Conservation (phyloP, 2,329 filamentous ascomycete species). For the Chaetoscypha palmicola region DNA sequence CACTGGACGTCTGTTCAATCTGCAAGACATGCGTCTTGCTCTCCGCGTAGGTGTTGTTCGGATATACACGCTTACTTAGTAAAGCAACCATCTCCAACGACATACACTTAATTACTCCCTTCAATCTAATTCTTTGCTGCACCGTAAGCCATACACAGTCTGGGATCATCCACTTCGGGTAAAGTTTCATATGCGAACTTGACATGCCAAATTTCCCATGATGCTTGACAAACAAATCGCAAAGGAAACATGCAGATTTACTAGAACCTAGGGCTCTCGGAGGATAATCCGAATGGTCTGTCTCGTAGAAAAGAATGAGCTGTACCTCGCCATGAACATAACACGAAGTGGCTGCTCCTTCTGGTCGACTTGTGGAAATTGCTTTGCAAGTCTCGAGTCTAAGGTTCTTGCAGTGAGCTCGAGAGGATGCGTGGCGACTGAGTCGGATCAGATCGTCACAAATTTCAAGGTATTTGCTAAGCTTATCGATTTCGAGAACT, state of each 20-base stretch:
- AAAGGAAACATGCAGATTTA: conserved; percentile 16
- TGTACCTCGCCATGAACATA: conserved; percentile 46
- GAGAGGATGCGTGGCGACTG: conserved; percentile 2
- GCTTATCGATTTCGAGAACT: conserved; percentile 14
- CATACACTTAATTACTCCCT: not conserved
- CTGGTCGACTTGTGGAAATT: not conserved
- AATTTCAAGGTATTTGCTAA: conserved; percentile 10
- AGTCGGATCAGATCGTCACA: conserved; percentile 11
- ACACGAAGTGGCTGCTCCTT: conserved; percentile 1
- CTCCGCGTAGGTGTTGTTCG: not conserved
- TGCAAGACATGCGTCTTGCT: conserved; percentile 2
- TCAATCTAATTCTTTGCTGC: not conserved
- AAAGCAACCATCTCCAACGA: not conserved
- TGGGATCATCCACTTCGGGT: conserved; percentile 11
- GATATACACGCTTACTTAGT: not conserved
- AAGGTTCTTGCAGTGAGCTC: conserved; percentile 4
- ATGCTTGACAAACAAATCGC: conserved; percentile 13
- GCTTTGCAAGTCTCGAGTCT: not conserved
- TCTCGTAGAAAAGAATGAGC: conserved; percentile 25
- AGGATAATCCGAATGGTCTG: not conserved
- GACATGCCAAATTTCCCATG: conserved; percentile 14
- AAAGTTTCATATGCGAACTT: conserved; percentile 10
- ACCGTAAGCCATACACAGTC: not conserved
- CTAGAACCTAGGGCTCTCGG: conserved; percentile 16
- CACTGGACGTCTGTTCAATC: not conserved